These are phyloP conservation scores for Xylariaceae sp. DNA, from an alignment of 2,329 filamentous ascomycete genomes.

Conservation along the genomic window DNA sequence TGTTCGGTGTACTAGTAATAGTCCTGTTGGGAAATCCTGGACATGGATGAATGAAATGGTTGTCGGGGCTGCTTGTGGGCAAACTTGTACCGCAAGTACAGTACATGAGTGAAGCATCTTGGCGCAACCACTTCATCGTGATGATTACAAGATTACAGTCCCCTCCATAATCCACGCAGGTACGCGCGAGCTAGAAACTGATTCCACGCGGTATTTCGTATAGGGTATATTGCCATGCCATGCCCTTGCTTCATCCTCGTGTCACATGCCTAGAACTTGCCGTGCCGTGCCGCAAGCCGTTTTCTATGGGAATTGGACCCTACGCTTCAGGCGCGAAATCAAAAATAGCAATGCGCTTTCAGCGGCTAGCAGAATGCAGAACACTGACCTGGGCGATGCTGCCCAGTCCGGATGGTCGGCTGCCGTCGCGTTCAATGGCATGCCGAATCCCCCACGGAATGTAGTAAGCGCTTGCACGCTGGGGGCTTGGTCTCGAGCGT, in stretches of 20 bases:
- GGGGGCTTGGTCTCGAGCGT: conserved; percentile 15
- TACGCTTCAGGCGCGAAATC: not conserved
- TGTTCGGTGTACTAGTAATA: conserved; percentile 13
- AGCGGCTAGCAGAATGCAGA: too few relatives aligned
- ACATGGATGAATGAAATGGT: conserved; percentile 3
- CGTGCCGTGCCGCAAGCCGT: conserved; percentile 14
- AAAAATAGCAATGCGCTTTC: conserved; percentile 13
- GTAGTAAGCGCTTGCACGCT: conserved; percentile 19
- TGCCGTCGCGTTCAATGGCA: not conserved
- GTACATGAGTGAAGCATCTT: conserved; percentile 13
- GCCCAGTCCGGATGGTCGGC: too few relatives aligned
- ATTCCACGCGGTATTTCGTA: not conserved
- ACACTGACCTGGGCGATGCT: conserved; percentile 1
- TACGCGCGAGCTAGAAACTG: conserved; percentile 15
- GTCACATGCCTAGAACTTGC: conserved; percentile 11
- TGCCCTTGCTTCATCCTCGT: too few relatives aligned
- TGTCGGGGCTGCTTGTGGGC: conserved; percentile 1
- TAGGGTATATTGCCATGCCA: not conserved
- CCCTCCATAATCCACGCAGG: conserved; percentile 20
- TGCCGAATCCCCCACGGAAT: conserved; percentile 3
- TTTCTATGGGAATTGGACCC: conserved; percentile 2
- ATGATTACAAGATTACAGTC: conserved; percentile 18
- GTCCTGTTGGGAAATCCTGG: conserved; percentile 5
- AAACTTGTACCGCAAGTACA: conserved; percentile 21
- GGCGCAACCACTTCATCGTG: conserved; percentile 18